These are phyloP conservation scores for Rhodotorula mucilaginosa DNA, from an alignment of 1,284 basidiomycete species.

Conservation along the genomic window DNA sequence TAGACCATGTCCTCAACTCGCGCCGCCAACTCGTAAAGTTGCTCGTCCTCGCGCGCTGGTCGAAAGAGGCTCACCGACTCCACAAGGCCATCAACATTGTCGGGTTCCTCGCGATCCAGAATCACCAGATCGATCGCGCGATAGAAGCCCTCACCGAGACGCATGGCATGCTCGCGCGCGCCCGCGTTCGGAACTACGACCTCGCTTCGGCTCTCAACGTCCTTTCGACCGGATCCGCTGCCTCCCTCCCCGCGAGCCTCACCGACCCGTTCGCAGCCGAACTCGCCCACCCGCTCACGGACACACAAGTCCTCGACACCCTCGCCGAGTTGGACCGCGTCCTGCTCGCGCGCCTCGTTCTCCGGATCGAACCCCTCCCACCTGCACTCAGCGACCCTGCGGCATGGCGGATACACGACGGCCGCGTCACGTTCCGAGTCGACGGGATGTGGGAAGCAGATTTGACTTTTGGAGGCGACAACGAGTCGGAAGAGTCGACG, in stretches of 20 bases:
- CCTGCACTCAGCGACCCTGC: constrained; percentile 62
- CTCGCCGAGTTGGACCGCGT: constrained; percentile 69
- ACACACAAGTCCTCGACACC: constrained; percentile 64
- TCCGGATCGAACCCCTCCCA: constrained; percentile 47
- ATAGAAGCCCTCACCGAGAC: constrained; percentile 63
- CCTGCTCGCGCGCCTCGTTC: constrained; percentile 66
- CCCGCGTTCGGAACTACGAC: constrained; percentile 81
- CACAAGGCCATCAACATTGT: constrained; percentile 86
- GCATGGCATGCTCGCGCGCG: constrained; percentile 55
- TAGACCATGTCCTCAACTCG: constrained; percentile 80
- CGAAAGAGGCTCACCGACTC: constrained; percentile 70
- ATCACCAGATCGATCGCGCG: constrained; percentile 73
- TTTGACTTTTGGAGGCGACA: constrained; percentile 63
- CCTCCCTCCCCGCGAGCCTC: constrained; percentile 62
- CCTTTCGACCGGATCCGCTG: constrained; percentile 66
- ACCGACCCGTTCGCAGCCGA: constrained; percentile 67
- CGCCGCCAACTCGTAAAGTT: constrained; percentile 87
- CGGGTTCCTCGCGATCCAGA: constrained; percentile 77
- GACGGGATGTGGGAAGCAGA: constrained; percentile 72
- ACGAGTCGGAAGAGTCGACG: constrained; percentile 3
- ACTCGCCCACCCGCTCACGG: constrained; percentile 59
- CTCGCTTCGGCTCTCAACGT: constrained; percentile 83
- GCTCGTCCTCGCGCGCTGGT: constrained; percentile 79
- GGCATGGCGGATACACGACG: constrained; percentile 66
- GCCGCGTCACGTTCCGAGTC: constrained; percentile 71